These are phyloP conservation scores for Haplosporangium sp. DNA, from an alignment of 371 early-diverging fungal species.

Conservation along the genomic window DNA sequence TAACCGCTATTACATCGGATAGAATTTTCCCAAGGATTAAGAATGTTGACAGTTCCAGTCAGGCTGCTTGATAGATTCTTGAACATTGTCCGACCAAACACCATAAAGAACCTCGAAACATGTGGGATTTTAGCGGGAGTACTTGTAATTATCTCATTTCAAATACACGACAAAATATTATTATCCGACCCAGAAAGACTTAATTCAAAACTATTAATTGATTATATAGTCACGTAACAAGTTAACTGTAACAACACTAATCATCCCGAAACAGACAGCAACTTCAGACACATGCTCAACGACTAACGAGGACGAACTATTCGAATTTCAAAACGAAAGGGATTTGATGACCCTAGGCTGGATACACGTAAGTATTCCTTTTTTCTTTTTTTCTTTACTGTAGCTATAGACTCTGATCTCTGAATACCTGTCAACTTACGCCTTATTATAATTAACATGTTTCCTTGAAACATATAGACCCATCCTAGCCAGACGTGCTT, in stretches of 20 bases:
- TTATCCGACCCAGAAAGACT: background rate
- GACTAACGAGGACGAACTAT: conserved; percentile 88
- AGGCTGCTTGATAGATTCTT: conserved; percentile 74
- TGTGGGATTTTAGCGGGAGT: conserved; percentile 91
- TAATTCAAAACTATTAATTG: conserved; percentile 1
- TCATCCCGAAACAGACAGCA: conserved; percentile 91
- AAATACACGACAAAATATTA: background rate
- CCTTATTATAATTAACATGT: background rate
- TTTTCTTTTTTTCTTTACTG: background rate
- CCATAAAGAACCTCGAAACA: conserved; percentile 86
- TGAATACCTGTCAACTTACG: background rate
- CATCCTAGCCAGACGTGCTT: conserved; percentile 96
- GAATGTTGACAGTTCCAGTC: conserved; percentile 75
- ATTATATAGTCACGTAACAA: conserved; percentile 68
- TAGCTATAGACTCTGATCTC: no score
- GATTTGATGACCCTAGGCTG: conserved; percentile 92
- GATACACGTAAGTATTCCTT: conserved; percentile 80
- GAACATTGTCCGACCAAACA: conserved; percentile 82
- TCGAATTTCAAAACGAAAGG: conserved; percentile 78
- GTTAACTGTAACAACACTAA: conserved; percentile 79
- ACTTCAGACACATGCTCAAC: conserved; percentile 92
- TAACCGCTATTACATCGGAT: background rate
- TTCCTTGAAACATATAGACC: conserved; percentile 67
- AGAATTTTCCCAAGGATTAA: conserved; percentile 59
- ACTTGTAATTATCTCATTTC: conserved; percentile 58